Evolutionary conservation across 2,329 filamentous ascomycete genomes (phyloP).

Genomic region (Claviceps maximensis): DNA sequence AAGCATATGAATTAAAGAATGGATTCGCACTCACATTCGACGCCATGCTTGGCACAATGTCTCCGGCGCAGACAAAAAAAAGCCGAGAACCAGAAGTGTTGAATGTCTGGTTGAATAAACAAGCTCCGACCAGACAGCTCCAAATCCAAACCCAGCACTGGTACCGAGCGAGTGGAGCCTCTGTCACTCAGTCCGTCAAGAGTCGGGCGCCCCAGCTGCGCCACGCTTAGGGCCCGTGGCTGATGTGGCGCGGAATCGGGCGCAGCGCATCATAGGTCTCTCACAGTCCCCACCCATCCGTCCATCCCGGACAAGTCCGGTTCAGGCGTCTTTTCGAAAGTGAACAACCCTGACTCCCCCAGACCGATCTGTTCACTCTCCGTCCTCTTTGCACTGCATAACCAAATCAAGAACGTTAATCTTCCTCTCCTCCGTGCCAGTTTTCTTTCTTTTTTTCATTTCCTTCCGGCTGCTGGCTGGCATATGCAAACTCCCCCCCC

Average conservation of each 20-base stretch:
- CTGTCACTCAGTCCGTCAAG: not conserved
- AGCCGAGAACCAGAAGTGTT: not conserved
- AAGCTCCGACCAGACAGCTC: not conserved
- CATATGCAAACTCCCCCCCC: not conserved
- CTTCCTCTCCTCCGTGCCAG: not conserved
- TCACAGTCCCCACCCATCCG: not conserved
- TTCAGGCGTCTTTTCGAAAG: not conserved
- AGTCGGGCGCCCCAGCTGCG: not conserved
- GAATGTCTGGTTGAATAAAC: not conserved
- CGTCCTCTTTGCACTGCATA: not conserved
- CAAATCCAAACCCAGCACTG: not conserved
- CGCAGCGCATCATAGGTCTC: not conserved
- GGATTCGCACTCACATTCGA: conserved; percentile 18
- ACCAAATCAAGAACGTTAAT: not conserved
- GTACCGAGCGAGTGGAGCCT: not conserved
- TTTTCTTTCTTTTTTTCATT: not conserved
- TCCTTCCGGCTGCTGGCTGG: not conserved
- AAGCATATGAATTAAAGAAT: too few species aligned
- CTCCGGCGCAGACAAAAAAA: not conserved
- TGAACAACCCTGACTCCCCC: not conserved
- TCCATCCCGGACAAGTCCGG: not conserved
- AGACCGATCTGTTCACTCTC: not conserved
- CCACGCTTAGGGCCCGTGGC: not conserved
- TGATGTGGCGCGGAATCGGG: not conserved
- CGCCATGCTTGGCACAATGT: conserved; percentile 16